Base-by-base conservation (phyloP, 2,329 filamentous ascomycete species). In the Cordyceps tenuipes region DNA sequence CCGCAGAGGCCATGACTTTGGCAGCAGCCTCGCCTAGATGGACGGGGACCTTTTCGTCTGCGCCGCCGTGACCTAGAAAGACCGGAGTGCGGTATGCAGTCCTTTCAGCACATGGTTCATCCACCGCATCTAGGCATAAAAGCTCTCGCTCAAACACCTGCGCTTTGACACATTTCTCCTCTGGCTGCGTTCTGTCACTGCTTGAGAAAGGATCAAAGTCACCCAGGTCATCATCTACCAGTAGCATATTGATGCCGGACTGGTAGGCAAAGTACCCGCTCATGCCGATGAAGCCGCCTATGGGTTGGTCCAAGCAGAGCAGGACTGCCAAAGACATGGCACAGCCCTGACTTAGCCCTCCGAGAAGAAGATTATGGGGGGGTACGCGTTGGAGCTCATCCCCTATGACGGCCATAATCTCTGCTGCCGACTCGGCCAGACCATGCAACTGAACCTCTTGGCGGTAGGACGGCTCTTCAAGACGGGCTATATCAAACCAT, bases 341-440 rank as follows among this genome's bases (percentile, higher is more conserved):
- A 63, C 77, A 82, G 0, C 80, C 80, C 63, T 82, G 78, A 64
- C 80, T 82, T n/a, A 83, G 62, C 0, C 80, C 79, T 15, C 79
- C 78, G 1, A 84, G 62, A 6, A 82, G 67, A 15, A 83, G 68
- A 54, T 78, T 79, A 19, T 63, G 39, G 31, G 52, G 68, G 57
- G 60, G 68, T 49, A 71, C 66, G 15, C 62, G 66, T 31, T 59
- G 3, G 61, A 64, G 55, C 64, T 80, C 77, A 10, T 65, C 36
- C 2, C 58, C 62, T 31, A 79, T 62, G 8, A 79, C 60, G 2
- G 57, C 59, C 2, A 72, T 61, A 0, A 79, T 60, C 58, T 73
- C 74, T 0, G 54, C 62, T 0, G 64, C 69, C 1, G 76, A 78
- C 62, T 80, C 75, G 5, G 66, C 66, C 1, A 82, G 67, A 0